Conservation (phyloP, 768 basidiomycete species). For the Russula olivacea region DNA sequence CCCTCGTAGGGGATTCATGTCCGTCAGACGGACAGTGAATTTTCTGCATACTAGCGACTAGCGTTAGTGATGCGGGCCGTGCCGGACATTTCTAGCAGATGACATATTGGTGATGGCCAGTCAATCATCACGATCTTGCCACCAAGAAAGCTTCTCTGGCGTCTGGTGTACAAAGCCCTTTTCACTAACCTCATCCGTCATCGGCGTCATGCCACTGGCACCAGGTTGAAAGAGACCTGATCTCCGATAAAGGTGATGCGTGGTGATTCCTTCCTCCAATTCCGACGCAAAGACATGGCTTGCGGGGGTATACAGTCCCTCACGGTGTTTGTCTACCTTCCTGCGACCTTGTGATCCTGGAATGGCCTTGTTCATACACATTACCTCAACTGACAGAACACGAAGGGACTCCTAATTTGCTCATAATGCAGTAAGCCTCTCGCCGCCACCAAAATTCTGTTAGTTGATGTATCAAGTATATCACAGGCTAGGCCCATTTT, state of each 20-base stretch:
- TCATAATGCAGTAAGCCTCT: not conserved
- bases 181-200: not conserved
- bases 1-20: not conserved
- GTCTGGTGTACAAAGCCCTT: not conserved
- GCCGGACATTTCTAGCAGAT: not conserved
- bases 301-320: not conserved
- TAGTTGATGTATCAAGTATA: not conserved
- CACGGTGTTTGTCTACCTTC: not conserved
- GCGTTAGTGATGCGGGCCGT: not conserved
- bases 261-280: no score
- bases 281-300: no score
- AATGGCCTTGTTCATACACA: not conserved
- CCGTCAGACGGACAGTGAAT: not conserved
- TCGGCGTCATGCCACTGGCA: not conserved
- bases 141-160: not conserved
- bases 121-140: not conserved
- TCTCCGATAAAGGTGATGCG: no score
- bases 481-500: not conserved
- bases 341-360: not conserved
- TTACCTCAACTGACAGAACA: not conserved
- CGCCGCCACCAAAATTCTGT: no score
- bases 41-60: not conserved
- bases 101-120: not conserved
- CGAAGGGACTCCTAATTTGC: not conserved
- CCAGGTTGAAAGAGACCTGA: not conserved